Base-by-base conservation (phyloP, 768 basidiomycete genomes). In the Dacryopinax spathularia region DNA sequence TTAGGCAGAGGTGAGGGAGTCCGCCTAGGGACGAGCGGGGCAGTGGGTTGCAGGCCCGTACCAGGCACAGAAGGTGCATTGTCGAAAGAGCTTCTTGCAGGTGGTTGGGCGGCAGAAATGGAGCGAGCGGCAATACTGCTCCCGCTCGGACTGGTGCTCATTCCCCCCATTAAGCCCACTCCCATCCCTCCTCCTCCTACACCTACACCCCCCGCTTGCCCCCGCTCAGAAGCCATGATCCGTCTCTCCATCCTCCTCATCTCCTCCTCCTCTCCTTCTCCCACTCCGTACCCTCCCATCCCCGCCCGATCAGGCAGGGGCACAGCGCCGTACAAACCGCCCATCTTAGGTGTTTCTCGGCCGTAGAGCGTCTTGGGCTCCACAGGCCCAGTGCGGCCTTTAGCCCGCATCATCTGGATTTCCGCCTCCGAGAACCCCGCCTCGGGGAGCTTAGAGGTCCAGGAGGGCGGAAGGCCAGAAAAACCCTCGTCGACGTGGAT, bases 401-500 rank as follows among this genome's bases (percentile, higher is more conserved):
- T 56, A 29, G 48, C 48, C 25, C 48, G 48, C 48, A 56, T 56
- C 48, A 56, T 56, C 5, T 79, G 77, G 34, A 89, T 88, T 72
- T 88, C 86, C 3, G 84, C 84, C n/a, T 84, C 80, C 3, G 79
- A 75, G 67, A 86, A 87, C 0, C 87, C 87, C 7, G 81, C 82
- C 22, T 80, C 76, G 0, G 78, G 75, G 12, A 89, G 77, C 3
- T 82, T 82, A 5, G 81, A 74, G 0, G 83, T 77, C 88, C 88
- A 89, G 0, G 87, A 85, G 0, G 88, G 86, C 0, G 88, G 88
- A 13, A 89, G 75, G 9, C 87, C 87, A 15, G 76, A 72, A 64
- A 82, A 84, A 83, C 77, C 83, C 74, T 88, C 87, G 72, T 89
- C 85, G 31, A 89, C 87, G 69, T 89, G 87, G 34, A 89, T 82